Conservation (phyloP, 2,329 filamentous ascomycete genomes). For the Beauveria asiatica region DNA sequence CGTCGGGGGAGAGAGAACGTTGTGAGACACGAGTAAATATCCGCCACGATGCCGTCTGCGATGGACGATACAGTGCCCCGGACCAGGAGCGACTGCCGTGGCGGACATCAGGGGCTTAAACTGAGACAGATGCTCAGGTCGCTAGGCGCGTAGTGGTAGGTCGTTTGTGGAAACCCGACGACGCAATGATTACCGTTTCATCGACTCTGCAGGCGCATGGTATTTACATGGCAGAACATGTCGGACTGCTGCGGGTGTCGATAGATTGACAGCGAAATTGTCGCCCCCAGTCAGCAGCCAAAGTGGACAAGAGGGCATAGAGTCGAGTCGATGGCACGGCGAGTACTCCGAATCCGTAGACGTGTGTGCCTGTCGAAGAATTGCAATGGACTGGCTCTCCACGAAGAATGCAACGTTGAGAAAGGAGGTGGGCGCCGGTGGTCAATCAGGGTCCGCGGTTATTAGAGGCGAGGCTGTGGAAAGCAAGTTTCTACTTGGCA, state of each 20-base stretch:
- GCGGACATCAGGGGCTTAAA: background rate
- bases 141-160: background rate
- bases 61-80: no score
- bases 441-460: background rate
- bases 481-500: no score
- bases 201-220: background rate
- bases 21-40: background rate
- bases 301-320: background rate
- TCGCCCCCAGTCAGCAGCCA: background rate
- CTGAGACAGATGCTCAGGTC: background rate
- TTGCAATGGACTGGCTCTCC: background rate
- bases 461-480: no score
- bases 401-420: background rate
- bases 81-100: background rate
- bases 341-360: background rate
- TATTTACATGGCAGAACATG: background rate
- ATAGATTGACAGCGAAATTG: background rate
- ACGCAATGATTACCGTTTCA: background rate
- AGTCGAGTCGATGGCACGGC: background rate
- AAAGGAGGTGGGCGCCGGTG: background rate
- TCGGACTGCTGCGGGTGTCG: background rate
- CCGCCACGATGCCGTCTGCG: background rate
- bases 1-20: background rate
- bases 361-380: conserved; percentile 1
- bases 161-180: background rate